phyloP scores from a whole-genome alignment of 306 rosid genomes.

The Hippophae gyantsensis region DNA sequence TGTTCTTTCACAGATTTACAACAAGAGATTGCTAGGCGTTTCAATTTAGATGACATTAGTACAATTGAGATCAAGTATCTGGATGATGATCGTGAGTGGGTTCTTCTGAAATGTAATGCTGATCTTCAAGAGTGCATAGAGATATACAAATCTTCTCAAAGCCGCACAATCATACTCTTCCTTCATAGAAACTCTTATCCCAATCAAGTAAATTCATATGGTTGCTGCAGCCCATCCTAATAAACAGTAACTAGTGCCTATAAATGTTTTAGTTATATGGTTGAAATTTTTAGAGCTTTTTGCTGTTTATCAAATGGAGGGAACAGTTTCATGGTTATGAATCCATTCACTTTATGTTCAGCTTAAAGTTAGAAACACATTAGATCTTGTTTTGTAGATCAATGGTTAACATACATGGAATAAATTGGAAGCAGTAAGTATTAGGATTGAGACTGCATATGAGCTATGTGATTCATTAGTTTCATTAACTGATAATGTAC shows the following conservation, averaged over 20 bases:
- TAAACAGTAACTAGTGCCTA: background rate
- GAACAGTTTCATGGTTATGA: constrained; percentile 2
- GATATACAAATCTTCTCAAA: constrained; percentile 34
- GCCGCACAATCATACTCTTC: constrained; percentile 38
- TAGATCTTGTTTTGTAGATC: constrained; percentile 13
- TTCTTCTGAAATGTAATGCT: constrained; percentile 39
- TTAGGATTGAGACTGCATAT: constrained; percentile 1
- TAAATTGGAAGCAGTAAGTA: constrained; percentile 4
- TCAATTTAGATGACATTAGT: constrained; percentile 34
- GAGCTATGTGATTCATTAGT: background rate
- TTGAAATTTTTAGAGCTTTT: background rate
- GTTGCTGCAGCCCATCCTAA: constrained; percentile 23
- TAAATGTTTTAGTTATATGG: background rate
- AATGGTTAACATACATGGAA: constrained; percentile 8
- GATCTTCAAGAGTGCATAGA: constrained; percentile 55
- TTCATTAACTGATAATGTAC: background rate
- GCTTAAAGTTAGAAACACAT: background rate
- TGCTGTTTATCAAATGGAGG: constrained; percentile 3
- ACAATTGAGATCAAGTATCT: constrained; percentile 33
- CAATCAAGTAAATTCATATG: constrained; percentile 25
- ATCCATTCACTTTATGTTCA: constrained; percentile 10
- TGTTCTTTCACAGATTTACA: constrained; percentile 38
- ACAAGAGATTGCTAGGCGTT: constrained; percentile 45
- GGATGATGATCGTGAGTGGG: constrained; percentile 50
- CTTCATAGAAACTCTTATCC: constrained; percentile 36